A percentile compares a stretch with the other conserved stretches of the same genome.
Conservation (phyloP, 352 stramenopile species). For the Phytophthora citrophthora region DNA sequence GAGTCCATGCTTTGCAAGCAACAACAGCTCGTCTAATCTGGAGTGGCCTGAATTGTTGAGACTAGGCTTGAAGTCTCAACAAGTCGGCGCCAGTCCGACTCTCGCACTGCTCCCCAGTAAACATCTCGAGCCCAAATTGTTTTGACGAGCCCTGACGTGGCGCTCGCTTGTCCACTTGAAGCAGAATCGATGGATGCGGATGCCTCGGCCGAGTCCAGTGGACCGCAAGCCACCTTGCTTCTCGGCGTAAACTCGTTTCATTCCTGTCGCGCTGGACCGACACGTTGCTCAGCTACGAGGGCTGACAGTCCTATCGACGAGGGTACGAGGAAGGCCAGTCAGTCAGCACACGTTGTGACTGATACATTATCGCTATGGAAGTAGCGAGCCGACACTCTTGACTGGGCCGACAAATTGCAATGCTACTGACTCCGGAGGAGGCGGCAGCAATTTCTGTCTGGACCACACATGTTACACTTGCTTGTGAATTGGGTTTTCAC, state of each 20-base stretch:
- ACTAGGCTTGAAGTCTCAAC: neutral
- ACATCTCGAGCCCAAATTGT: conserved; percentile 13
- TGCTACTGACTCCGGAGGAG: no score
- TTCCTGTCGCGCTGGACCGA: no score
- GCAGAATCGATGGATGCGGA: conserved; percentile 12
- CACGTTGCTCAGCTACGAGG: no score
- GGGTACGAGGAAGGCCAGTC: no score
- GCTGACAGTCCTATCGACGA: no score
- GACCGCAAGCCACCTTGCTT: conserved; percentile 15
- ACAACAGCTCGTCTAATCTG: conserved; percentile 18
- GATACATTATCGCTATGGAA: no score
- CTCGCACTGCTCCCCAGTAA: conserved; percentile 4
- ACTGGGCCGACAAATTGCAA: no score
- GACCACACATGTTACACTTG: no score
- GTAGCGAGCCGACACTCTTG: no score
- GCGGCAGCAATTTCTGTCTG: no score
- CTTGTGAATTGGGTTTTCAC: no score
- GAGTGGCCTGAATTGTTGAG: conserved; percentile 7
- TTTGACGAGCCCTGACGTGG: conserved; percentile 17
- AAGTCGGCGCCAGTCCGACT: conserved; percentile 7
- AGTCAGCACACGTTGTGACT: no score
- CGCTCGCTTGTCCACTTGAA: conserved; percentile 7
- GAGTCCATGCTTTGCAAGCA: conserved; percentile 12
- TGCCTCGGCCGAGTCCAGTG: neutral
- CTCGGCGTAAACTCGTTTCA: neutral